Conservation (phyloP, 805 yeast species). For the Lipomyces chichibuensis region DNA sequence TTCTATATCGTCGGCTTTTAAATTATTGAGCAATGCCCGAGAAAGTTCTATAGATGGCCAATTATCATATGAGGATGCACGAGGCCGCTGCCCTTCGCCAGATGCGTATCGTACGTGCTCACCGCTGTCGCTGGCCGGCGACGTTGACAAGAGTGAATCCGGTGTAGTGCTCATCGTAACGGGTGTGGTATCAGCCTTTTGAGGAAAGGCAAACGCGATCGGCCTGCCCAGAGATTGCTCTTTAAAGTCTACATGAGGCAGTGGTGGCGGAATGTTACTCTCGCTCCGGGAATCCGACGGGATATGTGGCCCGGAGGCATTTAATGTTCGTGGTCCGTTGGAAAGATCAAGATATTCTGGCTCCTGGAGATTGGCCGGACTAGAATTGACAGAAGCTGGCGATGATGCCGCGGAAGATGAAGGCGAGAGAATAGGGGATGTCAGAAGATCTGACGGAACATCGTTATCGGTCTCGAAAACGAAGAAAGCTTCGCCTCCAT, state of each 20-base stretch:
- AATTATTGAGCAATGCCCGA: conserved; percentile 20
- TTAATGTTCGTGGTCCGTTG: conserved; percentile 18
- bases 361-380: conserved; percentile 44
- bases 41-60: conserved; percentile 35
- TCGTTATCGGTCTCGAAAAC: conserved; percentile 81
- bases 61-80: conserved; percentile 21
- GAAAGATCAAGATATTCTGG: conserved; percentile 57
- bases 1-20: conserved; percentile 30
- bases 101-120: neutral
- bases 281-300: conserved; percentile 32
- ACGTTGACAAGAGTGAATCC: conserved; percentile 12
- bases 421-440: conserved; percentile 87
- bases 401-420: conserved; percentile 47
- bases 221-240: conserved; percentile 16
- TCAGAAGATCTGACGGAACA: conserved; percentile 76
- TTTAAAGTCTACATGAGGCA: conserved; percentile 4
- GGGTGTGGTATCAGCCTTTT: conserved; percentile 12
- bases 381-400: conserved; percentile 32
- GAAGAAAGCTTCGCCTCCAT: conserved; percentile 97
- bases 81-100: neutral
- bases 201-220: conserved; percentile 1
- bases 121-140: conserved; percentile 15
- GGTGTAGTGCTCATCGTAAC: neutral
- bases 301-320: conserved; percentile 21
- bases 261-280: conserved; percentile 34